phyloP scores from a whole-genome alignment of 345 rosid genomes.

The Pugionium cornutum region DNA sequence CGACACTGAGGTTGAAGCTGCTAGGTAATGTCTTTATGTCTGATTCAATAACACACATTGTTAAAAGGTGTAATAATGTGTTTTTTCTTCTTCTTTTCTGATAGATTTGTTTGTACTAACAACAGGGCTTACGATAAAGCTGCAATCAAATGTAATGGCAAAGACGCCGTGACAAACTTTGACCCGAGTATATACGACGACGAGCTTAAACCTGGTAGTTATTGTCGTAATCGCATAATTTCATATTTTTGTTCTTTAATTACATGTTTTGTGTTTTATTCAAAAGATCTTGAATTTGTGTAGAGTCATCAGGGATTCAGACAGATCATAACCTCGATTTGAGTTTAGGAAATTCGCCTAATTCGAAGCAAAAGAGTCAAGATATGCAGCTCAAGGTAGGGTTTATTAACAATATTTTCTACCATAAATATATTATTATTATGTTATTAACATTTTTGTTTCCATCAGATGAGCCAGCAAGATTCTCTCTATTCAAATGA shows the following conservation, averaged over 20 bases:
- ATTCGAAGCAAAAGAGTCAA: constrained; percentile 39
- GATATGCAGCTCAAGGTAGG: constrained; percentile 38
- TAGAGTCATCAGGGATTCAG: constrained; percentile 50
- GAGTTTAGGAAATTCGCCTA: constrained; percentile 76
- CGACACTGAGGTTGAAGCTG: constrained; percentile 91
- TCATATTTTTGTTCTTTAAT: neutral
- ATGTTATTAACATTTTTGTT: no score
- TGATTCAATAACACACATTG: constrained; percentile 3
- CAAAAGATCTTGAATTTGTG: neutral
- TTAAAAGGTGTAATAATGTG: neutral
- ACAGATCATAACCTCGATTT: constrained; percentile 78
- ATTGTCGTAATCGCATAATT: neutral
- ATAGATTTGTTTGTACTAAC: constrained; percentile 13
- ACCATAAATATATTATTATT: no score
- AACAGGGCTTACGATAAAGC: constrained; percentile 93
- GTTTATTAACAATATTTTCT: neutral
- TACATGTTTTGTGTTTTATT: neutral
- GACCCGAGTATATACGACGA: constrained; percentile 65
- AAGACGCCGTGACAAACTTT: constrained; percentile 93
- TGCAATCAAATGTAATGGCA: constrained; percentile 80
- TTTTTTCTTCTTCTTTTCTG: neutral
- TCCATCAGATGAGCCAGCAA: constrained; percentile 33
- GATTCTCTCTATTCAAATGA: constrained; percentile 30
- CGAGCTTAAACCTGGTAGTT: constrained; percentile 42
- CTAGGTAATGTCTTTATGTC: constrained; percentile 57